A percentile compares a stretch with the other conserved stretches of the same genome.
These are phyloP conservation scores for Scheffersomyces cryptocercus DNA, from an alignment of 1,139 yeast genomes.

Conservation along the genomic window DNA sequence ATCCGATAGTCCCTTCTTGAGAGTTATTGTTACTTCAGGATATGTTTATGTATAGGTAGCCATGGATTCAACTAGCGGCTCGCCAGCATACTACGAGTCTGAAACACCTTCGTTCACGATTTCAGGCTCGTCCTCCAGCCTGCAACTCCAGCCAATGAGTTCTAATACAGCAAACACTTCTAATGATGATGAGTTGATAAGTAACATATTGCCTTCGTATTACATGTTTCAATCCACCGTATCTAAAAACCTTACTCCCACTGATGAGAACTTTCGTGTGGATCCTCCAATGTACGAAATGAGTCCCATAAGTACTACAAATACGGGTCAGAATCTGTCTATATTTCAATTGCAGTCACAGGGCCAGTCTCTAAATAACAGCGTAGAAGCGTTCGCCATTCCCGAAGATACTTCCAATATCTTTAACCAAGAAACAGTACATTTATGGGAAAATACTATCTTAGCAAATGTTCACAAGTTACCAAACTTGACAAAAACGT, in stretches of 20 bases:
- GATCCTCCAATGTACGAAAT: constrained; percentile 48
- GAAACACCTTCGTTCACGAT: no score
- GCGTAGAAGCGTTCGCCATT: constrained; percentile 10
- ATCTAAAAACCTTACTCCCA: constrained; percentile 38
- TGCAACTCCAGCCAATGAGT: no score
- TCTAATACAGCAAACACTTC: no score
- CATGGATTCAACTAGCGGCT: no score
- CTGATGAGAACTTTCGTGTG: constrained; percentile 40
- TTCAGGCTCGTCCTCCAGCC: no score
- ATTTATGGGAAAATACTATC: constrained; percentile 46
- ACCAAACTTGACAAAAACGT: constrained; percentile 32
- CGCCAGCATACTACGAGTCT: no score
- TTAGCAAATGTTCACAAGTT: constrained; percentile 45
- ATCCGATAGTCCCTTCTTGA: no score
- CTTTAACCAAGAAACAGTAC: constrained; percentile 29
- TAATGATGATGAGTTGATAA: constrained; percentile 33
- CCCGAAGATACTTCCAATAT: constrained; percentile 7
- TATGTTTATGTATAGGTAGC: no score
- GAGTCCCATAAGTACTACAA: constrained; percentile 30
- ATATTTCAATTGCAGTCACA: constrained; percentile 2
- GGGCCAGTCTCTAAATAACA: neutral
- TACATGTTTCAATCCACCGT: constrained; percentile 50
- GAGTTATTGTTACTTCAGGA: no score
- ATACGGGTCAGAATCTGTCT: constrained; percentile 2
- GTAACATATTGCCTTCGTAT: constrained; percentile 47